phyloP scores from a whole-genome alignment of 306 rosid species.

The Pyrus pyrifolia region DNA sequence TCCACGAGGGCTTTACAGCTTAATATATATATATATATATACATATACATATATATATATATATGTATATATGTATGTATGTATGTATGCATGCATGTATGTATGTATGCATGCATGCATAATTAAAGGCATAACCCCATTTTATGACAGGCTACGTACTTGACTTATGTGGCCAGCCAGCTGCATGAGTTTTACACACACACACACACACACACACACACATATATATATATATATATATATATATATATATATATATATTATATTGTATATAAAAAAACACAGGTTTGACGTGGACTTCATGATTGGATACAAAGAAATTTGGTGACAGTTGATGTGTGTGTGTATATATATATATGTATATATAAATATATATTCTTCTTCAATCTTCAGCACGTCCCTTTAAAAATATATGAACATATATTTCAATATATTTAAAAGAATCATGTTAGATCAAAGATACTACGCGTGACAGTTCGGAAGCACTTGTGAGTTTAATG shows the following conservation, averaged over 20 bases:
- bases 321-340: neutral
- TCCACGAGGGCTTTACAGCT: neutral
- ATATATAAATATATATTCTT: neutral
- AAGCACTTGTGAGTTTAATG: neutral
- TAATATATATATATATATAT: neutral
- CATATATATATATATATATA: no score
- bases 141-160: neutral
- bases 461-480: conserved; percentile 22
- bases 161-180: neutral
- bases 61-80: no score
- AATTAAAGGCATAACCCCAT: neutral
- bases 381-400: neutral
- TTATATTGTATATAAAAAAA: neutral
- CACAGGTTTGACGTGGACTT: conserved; percentile 3
- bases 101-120: no score
- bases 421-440: neutral
- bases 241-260: no score
- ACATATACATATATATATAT: no score
- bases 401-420: neutral
- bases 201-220: no score
- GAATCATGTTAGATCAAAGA: neutral
- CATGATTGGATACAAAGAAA: conserved; percentile 9
- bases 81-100: no score
- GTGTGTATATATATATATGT: neutral
- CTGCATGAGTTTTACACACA: neutral